These are phyloP conservation scores for Glycyrrhiza uralensis DNA, from an alignment of 306 rosid genomes.

Conservation along the genomic window DNA sequence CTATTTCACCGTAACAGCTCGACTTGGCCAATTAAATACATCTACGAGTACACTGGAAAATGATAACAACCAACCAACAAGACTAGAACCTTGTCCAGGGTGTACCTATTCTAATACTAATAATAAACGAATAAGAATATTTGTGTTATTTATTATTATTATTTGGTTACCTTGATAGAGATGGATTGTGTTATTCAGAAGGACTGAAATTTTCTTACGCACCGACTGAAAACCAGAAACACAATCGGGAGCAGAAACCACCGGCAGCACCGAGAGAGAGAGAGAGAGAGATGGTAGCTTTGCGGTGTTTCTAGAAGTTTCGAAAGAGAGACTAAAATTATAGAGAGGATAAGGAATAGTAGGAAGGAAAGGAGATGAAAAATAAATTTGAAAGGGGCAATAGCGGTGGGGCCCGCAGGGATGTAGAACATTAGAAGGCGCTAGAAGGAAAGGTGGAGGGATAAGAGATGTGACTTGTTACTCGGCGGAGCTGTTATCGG, in stretches of 20 bases:
- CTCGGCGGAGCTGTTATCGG: not conserved
- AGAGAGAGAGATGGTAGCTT: conserved; percentile 21
- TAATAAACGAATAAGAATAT: not conserved
- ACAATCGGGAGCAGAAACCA: not conserved
- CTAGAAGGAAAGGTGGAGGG: conserved; percentile 38
- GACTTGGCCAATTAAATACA: not conserved
- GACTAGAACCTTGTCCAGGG: not conserved
- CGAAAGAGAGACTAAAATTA: conserved; percentile 34
- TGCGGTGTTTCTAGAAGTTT: conserved; percentile 82
- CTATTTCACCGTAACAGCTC: not conserved
- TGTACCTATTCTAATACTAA: not conserved
- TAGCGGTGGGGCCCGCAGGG: conserved; percentile 39
- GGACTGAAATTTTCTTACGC: not conserved
- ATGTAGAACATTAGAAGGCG: conserved; percentile 36
- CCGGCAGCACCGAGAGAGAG: conserved; percentile 10
- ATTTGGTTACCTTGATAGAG: conserved; percentile 20
- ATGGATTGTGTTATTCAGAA: not conserved
- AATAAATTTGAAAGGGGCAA: not conserved
- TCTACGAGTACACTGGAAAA: not conserved
- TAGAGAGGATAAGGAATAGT: conserved; percentile 16
- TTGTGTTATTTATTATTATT: not conserved
- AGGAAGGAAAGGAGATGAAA: not conserved
- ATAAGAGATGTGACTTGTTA: conserved; percentile 6
- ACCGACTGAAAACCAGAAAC: not conserved
- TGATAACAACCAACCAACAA: no score